These are phyloP conservation scores for Ophiorrhiza pumila DNA, from an alignment of 257 asterid genomes.

Conservation along the genomic window DNA sequence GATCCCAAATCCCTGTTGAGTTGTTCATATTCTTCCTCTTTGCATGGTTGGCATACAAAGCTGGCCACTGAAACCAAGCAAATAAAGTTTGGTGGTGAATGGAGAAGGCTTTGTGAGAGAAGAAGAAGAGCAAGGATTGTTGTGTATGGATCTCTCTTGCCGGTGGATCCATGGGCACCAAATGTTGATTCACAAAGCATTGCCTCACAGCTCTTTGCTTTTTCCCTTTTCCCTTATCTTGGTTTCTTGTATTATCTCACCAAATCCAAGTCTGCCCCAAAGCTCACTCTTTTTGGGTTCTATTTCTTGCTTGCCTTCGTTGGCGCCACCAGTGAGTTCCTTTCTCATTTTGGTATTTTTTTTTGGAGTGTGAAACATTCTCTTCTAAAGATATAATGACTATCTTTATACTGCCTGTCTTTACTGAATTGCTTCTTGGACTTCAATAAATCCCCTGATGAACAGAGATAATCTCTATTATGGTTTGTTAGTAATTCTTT, in stretches of 20 bases:
- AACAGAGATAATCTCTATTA: no score
- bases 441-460: no score
- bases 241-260: constrained; percentile 85
- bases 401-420: no score
- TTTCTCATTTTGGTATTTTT: neutral
- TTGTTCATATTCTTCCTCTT: constrained; percentile 24
- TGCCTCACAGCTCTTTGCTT: constrained; percentile 86
- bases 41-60: constrained; percentile 17
- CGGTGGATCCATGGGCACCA: constrained; percentile 98
- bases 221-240: constrained; percentile 78
- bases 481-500: neutral
- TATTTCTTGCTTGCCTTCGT: constrained; percentile 90
- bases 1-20: constrained; percentile 23
- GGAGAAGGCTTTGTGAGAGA: constrained; percentile 17
- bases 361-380: neutral
- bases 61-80: constrained; percentile 25
- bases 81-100: constrained; percentile 16
- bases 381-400: no score
- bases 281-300: constrained; percentile 91
- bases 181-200: constrained; percentile 68
- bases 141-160: constrained; percentile 50
- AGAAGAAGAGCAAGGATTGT: constrained; percentile 30
- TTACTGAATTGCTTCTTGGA: no score
- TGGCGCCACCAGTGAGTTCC: constrained; percentile 78
- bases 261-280: constrained; percentile 85